Conservation (phyloP, 208 protist genomes). For the Acanthamoeba culbertsoni region DNA sequence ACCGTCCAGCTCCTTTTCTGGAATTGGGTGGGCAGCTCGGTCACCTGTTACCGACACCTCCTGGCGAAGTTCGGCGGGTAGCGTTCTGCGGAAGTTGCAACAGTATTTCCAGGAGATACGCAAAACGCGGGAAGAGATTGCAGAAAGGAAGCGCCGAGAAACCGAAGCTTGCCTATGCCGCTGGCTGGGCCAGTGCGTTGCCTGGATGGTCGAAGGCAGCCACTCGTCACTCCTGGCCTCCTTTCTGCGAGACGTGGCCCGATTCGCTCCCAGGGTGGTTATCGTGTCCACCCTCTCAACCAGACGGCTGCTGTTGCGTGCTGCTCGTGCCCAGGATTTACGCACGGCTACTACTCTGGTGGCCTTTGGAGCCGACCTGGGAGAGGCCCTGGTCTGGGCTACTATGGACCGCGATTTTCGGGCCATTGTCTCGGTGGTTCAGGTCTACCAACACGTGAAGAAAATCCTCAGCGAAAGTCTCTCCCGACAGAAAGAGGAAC, state of each 20-base stretch:
- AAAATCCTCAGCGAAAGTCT: neutral
- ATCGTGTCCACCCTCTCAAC: neutral
- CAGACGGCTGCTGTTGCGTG: neutral
- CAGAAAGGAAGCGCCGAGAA: neutral
- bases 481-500: no score
- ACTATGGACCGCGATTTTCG: neutral
- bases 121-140: neutral
- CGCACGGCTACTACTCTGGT: neutral
- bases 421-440: neutral
- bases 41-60: neutral
- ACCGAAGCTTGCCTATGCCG: neutral
- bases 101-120: neutral
- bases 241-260: neutral
- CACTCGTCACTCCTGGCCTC: neutral
- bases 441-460: neutral
- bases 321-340: neutral
- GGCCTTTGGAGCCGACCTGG: neutral
- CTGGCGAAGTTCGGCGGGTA: neutral
- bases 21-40: no score
- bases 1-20: no score
- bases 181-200: neutral
- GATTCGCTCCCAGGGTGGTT: neutral
- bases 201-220: neutral
- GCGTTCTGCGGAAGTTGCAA: neutral
- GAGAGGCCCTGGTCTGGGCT: neutral